A percentile compares a stretch with the other conserved stretches of the same genome.
These are phyloP conservation scores for Striga asiatica DNA, from an alignment of 257 asterid species.

Conservation along the genomic window DNA sequence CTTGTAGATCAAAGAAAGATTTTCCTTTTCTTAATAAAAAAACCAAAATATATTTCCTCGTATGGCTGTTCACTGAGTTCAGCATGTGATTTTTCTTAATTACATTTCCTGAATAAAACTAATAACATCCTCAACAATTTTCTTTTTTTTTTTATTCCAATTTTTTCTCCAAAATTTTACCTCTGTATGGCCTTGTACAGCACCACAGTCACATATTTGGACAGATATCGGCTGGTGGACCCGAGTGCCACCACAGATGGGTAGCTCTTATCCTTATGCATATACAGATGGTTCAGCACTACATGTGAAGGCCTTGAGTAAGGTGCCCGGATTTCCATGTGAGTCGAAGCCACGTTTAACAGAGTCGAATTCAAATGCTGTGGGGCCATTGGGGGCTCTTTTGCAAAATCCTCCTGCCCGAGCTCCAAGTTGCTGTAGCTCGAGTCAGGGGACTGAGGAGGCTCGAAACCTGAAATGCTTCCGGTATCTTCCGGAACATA, in stretches of 20 bases:
- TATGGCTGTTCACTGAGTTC: too few relatives aligned
- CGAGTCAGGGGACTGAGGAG: slow-evolving; percentile 91
- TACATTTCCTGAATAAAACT: too few relatives aligned
- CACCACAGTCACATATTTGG: slow-evolving; percentile 91
- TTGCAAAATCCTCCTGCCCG: slow-evolving; percentile 67
- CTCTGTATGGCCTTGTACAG: slow-evolving; percentile 98
- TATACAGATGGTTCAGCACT: slow-evolving; percentile 94
- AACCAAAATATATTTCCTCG: too few relatives aligned
- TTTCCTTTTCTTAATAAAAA: too few relatives aligned
- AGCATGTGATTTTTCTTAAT: too few relatives aligned
- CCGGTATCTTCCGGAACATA: slow-evolving; percentile 82
- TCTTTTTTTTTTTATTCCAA: not conserved
- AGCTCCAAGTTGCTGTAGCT: slow-evolving; percentile 68
- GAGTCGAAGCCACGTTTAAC: slow-evolving; percentile 73
- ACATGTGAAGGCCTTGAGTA: slow-evolving; percentile 90
- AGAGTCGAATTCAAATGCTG: slow-evolving; percentile 72
- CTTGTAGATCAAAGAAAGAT: too few relatives aligned
- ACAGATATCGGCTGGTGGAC: slow-evolving; percentile 72
- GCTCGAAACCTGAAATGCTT: slow-evolving; percentile 89
- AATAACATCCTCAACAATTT: too few relatives aligned
- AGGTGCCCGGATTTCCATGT: slow-evolving; percentile 81
- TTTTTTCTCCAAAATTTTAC: too few relatives aligned
- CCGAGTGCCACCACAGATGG: slow-evolving; percentile 96
- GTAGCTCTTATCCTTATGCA: slow-evolving; percentile 79
- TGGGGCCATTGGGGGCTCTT: slow-evolving; percentile 91